Evolutionary conservation across 371 early-diverging fungal species (phyloP).

Genomic region (Zopfochytrium polystomum): DNA sequence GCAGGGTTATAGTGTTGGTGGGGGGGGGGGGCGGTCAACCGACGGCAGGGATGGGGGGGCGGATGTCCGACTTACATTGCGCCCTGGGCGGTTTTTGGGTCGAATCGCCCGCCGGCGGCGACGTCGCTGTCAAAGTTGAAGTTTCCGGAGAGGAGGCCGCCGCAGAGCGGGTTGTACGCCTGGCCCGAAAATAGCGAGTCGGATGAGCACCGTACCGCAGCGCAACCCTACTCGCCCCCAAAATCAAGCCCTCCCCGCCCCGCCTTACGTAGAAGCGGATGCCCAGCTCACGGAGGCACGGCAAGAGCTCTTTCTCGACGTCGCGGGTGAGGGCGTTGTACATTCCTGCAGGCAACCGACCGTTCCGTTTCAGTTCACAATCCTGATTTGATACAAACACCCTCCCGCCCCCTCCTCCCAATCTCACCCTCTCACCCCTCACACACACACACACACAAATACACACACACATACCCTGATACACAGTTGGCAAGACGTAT

Average conservation of each 20-base stretch:
- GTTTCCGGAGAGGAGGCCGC: constrained; percentile 54
- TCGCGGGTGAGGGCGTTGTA: constrained; percentile 64
- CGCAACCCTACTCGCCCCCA: not conserved
- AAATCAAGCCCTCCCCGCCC: not conserved
- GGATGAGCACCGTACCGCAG: no score
- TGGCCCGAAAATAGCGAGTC: no score
- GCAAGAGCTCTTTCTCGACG: constrained; percentile 64
- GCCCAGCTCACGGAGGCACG: constrained; percentile 55
- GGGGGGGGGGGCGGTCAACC: no score
- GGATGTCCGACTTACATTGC: no score
- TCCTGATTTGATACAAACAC: no score
- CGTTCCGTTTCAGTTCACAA: no score
- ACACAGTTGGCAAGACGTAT: constrained; percentile 41
- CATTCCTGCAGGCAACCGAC: no score
- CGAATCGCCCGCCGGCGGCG: constrained; percentile 48
- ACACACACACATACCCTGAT: constrained; percentile 48
- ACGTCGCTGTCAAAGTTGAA: constrained; percentile 42
- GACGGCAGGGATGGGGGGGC: no score
- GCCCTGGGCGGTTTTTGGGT: constrained; percentile 39
- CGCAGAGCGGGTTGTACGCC: constrained; percentile 64
- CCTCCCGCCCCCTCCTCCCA: no score
- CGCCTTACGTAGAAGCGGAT: constrained; percentile 42
- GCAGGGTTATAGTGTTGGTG: no score
- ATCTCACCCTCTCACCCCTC: no score
- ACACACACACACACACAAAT: no score